phyloP scores from a whole-genome alignment of 192 early-diverging fungal genomes.

The Coemansia brasiliensis region DNA sequence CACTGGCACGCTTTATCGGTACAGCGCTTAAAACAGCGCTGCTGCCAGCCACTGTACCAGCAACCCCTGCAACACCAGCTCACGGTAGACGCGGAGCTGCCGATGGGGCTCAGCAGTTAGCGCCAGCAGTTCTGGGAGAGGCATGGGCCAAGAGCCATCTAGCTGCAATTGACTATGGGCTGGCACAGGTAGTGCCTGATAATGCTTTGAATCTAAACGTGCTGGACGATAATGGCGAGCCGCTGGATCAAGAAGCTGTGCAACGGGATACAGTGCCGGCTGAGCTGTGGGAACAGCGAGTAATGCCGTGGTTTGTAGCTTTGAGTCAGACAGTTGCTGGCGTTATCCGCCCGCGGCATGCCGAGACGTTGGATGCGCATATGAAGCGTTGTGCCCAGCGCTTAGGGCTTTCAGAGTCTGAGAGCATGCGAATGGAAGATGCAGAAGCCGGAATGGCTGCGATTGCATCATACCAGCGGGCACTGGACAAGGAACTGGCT shows the following conservation, averaged over 20 bases:
- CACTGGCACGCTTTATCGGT: conserved; percentile 36
- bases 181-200: conserved; percentile 5
- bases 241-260: background rate
- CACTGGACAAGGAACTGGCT: conserved; percentile 40
- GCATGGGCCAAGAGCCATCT: conserved; percentile 33
- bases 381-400: conserved; percentile 2
- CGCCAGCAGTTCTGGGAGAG: conserved; percentile 30
- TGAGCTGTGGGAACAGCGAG: conserved; percentile 23
- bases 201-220: background rate
- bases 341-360: conserved; percentile 49
- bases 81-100: background rate
- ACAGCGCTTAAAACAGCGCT: conserved; percentile 20
- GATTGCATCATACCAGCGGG: conserved; percentile 35
- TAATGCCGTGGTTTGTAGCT: conserved; percentile 46
- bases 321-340: conserved; percentile 43
- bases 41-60: background rate
- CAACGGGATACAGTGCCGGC: conserved; percentile 1
- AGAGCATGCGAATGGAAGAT: background rate
- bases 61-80: conserved; percentile 1
- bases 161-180: conserved; percentile 25
- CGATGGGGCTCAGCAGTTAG: conserved; percentile 9
- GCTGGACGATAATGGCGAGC: conserved; percentile 4
- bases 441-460: conserved; percentile 17
- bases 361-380: conserved; percentile 18
- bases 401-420: background rate